Evolutionary conservation across 2,329 filamentous ascomycete species (phyloP), one percentile per base, ranked within the genome.

Genomic region (Hypoxylon rubiginosum): DNA sequence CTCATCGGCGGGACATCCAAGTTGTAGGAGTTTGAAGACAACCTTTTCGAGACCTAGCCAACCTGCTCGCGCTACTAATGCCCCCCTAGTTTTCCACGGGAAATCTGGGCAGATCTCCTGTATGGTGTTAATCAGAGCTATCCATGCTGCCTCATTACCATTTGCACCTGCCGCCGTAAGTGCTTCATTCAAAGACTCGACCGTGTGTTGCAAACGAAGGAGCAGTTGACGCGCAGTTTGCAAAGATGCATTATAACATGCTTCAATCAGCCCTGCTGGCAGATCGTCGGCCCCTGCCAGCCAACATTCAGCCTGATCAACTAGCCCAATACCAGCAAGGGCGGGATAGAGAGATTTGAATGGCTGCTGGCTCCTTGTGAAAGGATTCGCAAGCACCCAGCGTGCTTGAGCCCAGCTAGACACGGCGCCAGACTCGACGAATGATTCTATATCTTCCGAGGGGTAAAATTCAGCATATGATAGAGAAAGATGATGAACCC

Each of bases 321-420:
- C 11, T 26, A 54, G 24, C 26, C 51, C 51, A 8, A 17, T 11
- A n/a, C 51, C 36, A 43, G 34, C 34, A 10, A 54, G 34, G 28
- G 9, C 6, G 26, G 51, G 34, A 54, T 54, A 54, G 7, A 54
- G 34, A 10, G 34, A 54, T 21, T 43, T 10, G 7, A 30, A 30
- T 3, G 51, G 51, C 21, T 54, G 4, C 10, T 41, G 15, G 17
- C 51, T 54, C 6, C 51, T 39, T 41, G 51, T 28, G 21, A 54
- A 26, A 26, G 51, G 36, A 11, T 54, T 54, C 41, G 51, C 21
- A 43, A 54, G 51, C 21, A 17, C 51, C 51, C 51, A 54, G 24
- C 41, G 32, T 17, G 51, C 51, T 54, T 28, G 28, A 28, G 51
- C 15, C 51, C 51, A 54, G 28, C n/a, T 41, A 2, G 51, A 11